Evolutionary conservation across 345 rosid species (phyloP), one percentile per base, ranked within the genome.

Genomic region (Linum trigynum): DNA sequence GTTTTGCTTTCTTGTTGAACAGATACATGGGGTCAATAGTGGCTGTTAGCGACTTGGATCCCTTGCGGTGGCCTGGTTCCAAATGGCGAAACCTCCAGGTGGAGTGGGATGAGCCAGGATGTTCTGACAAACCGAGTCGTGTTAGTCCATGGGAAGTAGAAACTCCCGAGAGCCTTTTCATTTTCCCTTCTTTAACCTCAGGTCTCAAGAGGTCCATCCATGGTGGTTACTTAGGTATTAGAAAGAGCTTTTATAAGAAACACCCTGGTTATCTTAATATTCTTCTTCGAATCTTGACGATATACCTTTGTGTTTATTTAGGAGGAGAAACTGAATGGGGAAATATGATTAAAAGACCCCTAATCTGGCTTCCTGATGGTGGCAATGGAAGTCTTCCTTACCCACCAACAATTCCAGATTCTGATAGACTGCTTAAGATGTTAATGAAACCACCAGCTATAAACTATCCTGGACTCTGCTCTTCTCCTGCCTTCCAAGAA

Each of bases 51-150:
- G 97, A 91, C 71, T 65, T 87, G 12, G 99, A 95, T 82, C 95
- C 99, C 2, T 72, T 95, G 69, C 79, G 96, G 73, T 95, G 99
- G 97, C 91, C 94, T 69, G 91, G 97, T 66, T 95, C 99, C 35
- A 95, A 89, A 74, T 91, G 99, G 99, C 87, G 99, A 69, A 95
- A 95, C 82, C 92, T 95, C 75, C 96, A 91, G 88, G 97, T 94
- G 16, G 99, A 95, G 74, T 91, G 97, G 99, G 99, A 95, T 75
- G 99, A 95, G 74, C 89, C 96, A 9, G 99, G 96, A 23, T 95
- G 96, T 77, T 83, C 85, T 1, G 94, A 95, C 67, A 91, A 87
- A 71, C 97, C 87, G 42, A 91, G 82, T 48, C 72, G 99, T 70
- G 96, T 95, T 72, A 95, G 97, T 78, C 76, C 96, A 38, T 95